Percentiles rank a stretch among this genome's conserved stretches.
Conservation (phyloP, 257 asterid genomes). For the Euphrasia confusa region DNA sequence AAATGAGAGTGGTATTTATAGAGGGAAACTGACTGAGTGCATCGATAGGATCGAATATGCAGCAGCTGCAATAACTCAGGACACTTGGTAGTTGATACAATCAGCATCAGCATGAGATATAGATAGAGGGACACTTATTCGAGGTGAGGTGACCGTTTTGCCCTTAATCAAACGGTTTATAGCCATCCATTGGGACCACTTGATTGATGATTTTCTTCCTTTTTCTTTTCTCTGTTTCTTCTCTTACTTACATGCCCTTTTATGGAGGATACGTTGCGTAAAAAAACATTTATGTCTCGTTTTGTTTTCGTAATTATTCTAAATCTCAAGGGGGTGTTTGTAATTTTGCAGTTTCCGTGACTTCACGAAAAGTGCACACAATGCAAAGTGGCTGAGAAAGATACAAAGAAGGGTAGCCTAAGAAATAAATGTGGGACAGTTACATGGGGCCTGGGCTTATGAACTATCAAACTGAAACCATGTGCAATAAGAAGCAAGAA, state of each 20-base stretch:
- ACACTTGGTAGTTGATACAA: background rate
- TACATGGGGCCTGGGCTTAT: background rate
- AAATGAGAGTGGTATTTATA: conserved; percentile 36
- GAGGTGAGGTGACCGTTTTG: conserved; percentile 16
- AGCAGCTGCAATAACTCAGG: conserved; percentile 18
- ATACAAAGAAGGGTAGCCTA: background rate
- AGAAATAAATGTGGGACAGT: conserved; percentile 3
- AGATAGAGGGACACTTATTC: conserved; percentile 6
- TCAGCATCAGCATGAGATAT: conserved; percentile 17
- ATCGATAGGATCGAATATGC: conserved; percentile 2
- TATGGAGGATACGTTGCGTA: too few relatives aligned
- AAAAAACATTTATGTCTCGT: too few relatives aligned
- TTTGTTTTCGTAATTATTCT: background rate
- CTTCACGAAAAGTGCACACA: background rate
- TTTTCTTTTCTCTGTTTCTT: too few relatives aligned
- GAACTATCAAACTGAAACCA: conserved; percentile 15
- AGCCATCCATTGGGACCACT: background rate
- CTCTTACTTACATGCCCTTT: too few relatives aligned
- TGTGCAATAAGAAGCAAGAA: conserved; percentile 35
- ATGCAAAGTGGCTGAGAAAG: background rate
- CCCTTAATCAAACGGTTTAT: background rate
- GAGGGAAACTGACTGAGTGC: conserved; percentile 16
- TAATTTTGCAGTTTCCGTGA: background rate
- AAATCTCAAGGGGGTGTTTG: background rate
- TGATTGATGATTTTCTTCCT: background rate